Base-by-base conservation (phyloP, 176 grass and related monocot species). In the Oryza longistaminata region DNA sequence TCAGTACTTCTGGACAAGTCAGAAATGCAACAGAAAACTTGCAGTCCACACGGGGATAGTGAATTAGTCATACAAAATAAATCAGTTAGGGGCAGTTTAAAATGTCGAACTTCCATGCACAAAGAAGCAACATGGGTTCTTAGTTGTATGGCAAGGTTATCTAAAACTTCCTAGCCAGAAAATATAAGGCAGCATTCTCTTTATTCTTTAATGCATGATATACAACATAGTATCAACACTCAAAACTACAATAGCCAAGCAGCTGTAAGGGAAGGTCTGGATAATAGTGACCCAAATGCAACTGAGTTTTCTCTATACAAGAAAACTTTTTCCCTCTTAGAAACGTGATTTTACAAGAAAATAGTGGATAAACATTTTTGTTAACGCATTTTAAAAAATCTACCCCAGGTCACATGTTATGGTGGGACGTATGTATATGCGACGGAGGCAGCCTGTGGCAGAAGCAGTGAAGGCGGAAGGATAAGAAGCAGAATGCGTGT, bases 171-270 rank as follows among this genome's bases (percentile, higher is more conserved):
- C 19, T 62, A 58, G 37, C 8, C 1, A 13, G 50, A 11, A 33
- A 70, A 69, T 25, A 44, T 33, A 78, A 12, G n/a, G 19, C 19
- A 78, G 10, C 26, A 83, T 45, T 64, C 11, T 46, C 64, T 14
- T 71, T 79, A 72, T 17, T 33, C 64, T 13, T 71, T 79, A 65
- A 73, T 64, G 29, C 40, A 80, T 33, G 79, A n/a, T 14, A 80
- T 15, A 64, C 4, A 22, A 49, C 27, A 49, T 4, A 60, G 12
- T 43, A 61, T 11, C 19, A 64, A 48, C 16, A 75, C 60, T 24
- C 16, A 14, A 76, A 76, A 31, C 48, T 42, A 40, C 13, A 21
- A 85, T 2, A 34, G 43, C 13, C 11, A 77, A 81, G 9, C 45
- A 74, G 26, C 11, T 55, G 26, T n/a, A 15, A 25, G 46, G 66